Conservation (phyloP, 1,139 yeast genomes). For the Yamadazyma membranifaciens region DNA sequence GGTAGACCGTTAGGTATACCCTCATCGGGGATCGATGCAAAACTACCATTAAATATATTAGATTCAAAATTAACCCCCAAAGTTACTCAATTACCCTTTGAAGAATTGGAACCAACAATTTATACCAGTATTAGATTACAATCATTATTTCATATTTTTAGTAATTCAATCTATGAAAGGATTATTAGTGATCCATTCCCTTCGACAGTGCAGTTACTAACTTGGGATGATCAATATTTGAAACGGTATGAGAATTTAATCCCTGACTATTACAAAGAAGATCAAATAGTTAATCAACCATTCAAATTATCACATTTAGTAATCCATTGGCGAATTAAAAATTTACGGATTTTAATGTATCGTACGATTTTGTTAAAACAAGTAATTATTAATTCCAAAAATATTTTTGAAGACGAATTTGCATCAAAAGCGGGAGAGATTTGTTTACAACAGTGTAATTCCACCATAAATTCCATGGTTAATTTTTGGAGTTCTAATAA, state of each 20-base stretch:
- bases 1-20: slow-evolving; percentile 65
- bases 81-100: slow-evolving; percentile 11
- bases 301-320: slow-evolving; percentile 21
- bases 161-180: slow-evolving; percentile 50
- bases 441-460: slow-evolving; percentile 52
- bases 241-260: slow-evolving; percentile 38
- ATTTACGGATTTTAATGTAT: slow-evolving; percentile 51
- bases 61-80: slow-evolving; percentile 38
- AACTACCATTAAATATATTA: slow-evolving; percentile 48
- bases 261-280: slow-evolving; percentile 48
- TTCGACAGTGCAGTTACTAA: slow-evolving; percentile 20
- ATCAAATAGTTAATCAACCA: slow-evolving; percentile 21
- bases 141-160: slow-evolving; percentile 46
- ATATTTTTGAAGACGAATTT: slow-evolving; percentile 24
- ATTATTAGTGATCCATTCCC: slow-evolving; percentile 39
- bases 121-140: slow-evolving; percentile 60
- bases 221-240: slow-evolving; percentile 40
- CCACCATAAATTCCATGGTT: slow-evolving; percentile 47
- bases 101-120: slow-evolving; percentile 44
- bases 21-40: slow-evolving; percentile 48
- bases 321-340: slow-evolving; percentile 57
- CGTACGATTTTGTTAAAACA: slow-evolving; percentile 56
- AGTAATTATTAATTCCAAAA: slow-evolving; percentile 35
- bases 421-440: slow-evolving; percentile 25
- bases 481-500: slow-evolving; percentile 29